Evolutionary conservation across 1,284 basidiomycete genomes (phyloP), one percentile per base, ranked within the genome.

Genomic region (Athelia psychrophila): DNA sequence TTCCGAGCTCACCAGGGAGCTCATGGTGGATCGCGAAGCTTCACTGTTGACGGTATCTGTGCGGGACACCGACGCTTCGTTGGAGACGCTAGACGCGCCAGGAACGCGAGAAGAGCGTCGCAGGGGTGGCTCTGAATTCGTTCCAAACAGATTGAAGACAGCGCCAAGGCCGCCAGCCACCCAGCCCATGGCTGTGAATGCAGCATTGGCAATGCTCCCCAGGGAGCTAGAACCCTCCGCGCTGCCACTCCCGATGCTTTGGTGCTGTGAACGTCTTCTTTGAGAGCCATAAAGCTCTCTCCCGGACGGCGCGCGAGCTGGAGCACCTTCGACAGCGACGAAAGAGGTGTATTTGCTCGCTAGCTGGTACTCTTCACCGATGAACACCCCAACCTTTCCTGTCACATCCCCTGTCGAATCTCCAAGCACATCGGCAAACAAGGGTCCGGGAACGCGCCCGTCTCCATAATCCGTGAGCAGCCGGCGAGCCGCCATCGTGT

Each of bases 311-410:
- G 23, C 50, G 36, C 32, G 40, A 18, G 3, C 47, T 38, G 48
- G 47, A 38, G 25, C 59, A 47, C 47, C 64, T 60, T 79, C 75
- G 2, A 80, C 67, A 2, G 80, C 84, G 24, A 86, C 66, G 54
- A 86, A 84, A 0, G 80, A 81, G 0, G 81, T 83, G 54, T 78
- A 65, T 47, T 63, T 60, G 62, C 76, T 83, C 0, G 69, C 73
- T 27, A 86, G 69, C 53, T 78, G 75, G 58, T 83, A 84, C 19
- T 62, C 64, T 52, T 72, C 65, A 2, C 80, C 83, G 3, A 84
- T 66, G 15, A 70, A 64, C 22, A 81, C 57, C 38, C 83, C 76
- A 1, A 70, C 69, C 3, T 75, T 74, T 58, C 68, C 78, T 18
- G 66, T 66, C 23, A 73, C 60, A 20, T 74, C 69, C 0, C 69